Evolutionary conservation across 805 yeast genomes (phyloP).

Genomic region (Candida qinlingensis): DNA sequence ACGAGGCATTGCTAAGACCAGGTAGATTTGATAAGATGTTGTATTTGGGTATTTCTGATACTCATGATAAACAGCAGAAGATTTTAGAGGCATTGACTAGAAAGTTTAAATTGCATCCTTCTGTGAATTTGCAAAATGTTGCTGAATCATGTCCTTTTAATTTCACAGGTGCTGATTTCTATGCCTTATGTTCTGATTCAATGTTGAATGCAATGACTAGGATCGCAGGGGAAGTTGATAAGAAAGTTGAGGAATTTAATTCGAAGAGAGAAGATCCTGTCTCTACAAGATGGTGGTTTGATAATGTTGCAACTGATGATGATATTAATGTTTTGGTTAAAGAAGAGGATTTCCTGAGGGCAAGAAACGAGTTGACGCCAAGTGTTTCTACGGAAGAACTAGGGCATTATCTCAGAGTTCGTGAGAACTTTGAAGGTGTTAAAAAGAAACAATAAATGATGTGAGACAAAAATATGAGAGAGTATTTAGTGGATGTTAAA

Average conservation of each 20-base stretch:
- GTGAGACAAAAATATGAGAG: too few relatives aligned
- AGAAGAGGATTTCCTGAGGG: conserved; percentile 71
- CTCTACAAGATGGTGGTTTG: conserved; percentile 87
- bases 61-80: conserved; percentile 81
- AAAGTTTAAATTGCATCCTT: conserved; percentile 59
- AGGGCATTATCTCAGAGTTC: conserved; percentile 72
- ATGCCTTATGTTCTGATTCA: conserved; percentile 92
- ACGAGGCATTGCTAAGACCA: conserved; percentile 89
- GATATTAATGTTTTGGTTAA: conserved; percentile 68
- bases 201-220: conserved; percentile 96
- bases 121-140: conserved; percentile 52
- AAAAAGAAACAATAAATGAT: conserved; percentile 6
- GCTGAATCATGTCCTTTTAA: conserved; percentile 78
- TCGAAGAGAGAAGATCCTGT: conserved; percentile 35
- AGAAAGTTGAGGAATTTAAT: conserved; percentile 52
- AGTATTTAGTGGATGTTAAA: neutral
- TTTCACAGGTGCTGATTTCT: conserved; percentile 97
- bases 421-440: conserved; percentile 76
- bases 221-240: conserved; percentile 72
- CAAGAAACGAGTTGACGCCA: conserved; percentile 67
- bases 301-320: conserved; percentile 58
- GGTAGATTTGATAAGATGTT: conserved; percentile 95
- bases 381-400: conserved; percentile 87
- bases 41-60: conserved; percentile 88
- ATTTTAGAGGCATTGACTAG: conserved; percentile 85